Conservation (phyloP, 1,284 basidiomycete species). For the Mycosarcoma mackinlayi region DNA sequence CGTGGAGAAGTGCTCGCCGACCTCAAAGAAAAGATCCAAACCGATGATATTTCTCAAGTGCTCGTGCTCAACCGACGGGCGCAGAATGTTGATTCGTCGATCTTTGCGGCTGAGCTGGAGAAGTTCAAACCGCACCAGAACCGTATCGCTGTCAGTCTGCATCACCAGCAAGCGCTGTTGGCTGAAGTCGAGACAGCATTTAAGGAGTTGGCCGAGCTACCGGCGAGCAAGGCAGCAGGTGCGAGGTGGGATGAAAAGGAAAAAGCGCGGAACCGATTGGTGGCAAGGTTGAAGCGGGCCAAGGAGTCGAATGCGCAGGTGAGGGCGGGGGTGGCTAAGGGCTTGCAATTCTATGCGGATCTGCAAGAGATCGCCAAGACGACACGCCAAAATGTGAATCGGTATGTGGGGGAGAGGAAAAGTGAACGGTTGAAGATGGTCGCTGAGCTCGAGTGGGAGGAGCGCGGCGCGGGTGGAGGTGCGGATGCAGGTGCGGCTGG, state of each 20-base stretch:
- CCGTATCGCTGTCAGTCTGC: slow-evolving; percentile 79
- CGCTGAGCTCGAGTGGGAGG: slow-evolving; percentile 79
- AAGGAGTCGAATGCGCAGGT: slow-evolving; percentile 88
- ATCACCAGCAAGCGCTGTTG: slow-evolving; percentile 79
- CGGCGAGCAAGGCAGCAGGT: slow-evolving; percentile 73
- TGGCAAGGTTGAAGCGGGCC: slow-evolving; percentile 78
- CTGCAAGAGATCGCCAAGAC: slow-evolving; percentile 77
- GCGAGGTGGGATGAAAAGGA: slow-evolving; percentile 79
- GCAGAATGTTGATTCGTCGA: slow-evolving; percentile 81
- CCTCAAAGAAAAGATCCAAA: slow-evolving; percentile 94
- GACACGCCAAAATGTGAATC: slow-evolving; percentile 75
- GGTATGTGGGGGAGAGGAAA: slow-evolving; percentile 77
- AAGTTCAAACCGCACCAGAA: slow-evolving; percentile 93
- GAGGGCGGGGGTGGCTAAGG: slow-evolving; percentile 84
- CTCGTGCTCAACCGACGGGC: slow-evolving; percentile 90
- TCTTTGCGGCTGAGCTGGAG: slow-evolving; percentile 92
- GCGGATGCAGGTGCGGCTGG: slow-evolving; percentile 13
- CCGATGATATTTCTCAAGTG: slow-evolving; percentile 94
- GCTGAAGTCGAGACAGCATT: slow-evolving; percentile 59
- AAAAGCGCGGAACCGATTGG: slow-evolving; percentile 78
- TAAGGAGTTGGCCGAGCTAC: slow-evolving; percentile 33
- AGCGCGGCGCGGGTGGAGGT: slow-evolving; percentile 69
- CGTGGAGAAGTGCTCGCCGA: slow-evolving; percentile 88
- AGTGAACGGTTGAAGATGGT: slow-evolving; percentile 78
- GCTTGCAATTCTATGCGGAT: slow-evolving; percentile 86